Evolutionary conservation across 257 asterid genomes (phyloP), one percentile per base, ranked within the genome.

Genomic region (Nicotiana paniculata): DNA sequence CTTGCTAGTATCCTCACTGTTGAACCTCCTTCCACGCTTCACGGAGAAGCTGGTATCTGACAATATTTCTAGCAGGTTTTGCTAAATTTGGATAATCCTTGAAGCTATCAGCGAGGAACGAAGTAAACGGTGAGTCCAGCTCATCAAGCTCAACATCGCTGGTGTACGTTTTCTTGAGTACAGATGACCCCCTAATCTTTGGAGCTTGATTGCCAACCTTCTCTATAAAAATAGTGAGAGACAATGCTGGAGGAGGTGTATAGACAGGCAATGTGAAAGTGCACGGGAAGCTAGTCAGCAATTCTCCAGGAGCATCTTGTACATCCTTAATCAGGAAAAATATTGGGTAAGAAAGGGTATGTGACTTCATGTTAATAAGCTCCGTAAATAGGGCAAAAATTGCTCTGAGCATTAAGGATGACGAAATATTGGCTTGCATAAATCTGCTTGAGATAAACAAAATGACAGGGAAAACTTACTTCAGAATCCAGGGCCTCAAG

Each of bases 81-180:
- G 89, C 77, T 51, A 92, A 79, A 70, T 93, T 89, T 24, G 91
- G 89, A 46, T 88, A 86, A 32, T 58, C 86, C 84, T 83, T 86
- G 82, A 81, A 85, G 89, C 87, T 86, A 58, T 93, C 97, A 2
- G 91, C 91, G 30, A 93, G 81, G 57, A 95, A 82, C 2, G 90
- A 84, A 35, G 93, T 92, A 90, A 95, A 86, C 5, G 97, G 92
- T 1, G 93, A 89, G 83, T 92, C 92, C 10, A 95, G 87, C 85
- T 92, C 99, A 39, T 91, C 93, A 1, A 95, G 85, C 86, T 95
- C 99, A 55, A 93, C 97, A 30, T 95, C 99, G 37, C 99, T 95
- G n/a, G 88, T 88, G 84, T 90, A 85, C 0, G 97, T 87, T 81
- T 93, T 95, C 16, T 82, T 86, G 15, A 95, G 89, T 69, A 91